Evolutionary conservation across 1,139 yeast genomes (phyloP).

Genomic region (Nadsonia starkeyi-henricii): DNA sequence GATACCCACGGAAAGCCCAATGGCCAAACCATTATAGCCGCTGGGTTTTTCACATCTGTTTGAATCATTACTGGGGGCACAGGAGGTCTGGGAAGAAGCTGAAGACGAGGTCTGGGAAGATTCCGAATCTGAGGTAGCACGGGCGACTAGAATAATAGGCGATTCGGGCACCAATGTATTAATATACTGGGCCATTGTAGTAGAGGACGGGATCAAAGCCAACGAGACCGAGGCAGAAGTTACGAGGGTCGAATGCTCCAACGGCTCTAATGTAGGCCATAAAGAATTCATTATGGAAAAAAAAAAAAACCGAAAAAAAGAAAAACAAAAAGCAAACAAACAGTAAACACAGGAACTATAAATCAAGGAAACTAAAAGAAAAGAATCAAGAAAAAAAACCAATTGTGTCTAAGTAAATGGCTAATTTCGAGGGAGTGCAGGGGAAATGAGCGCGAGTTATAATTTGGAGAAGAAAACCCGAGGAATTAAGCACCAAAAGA

Average conservation of each 20-base stretch:
- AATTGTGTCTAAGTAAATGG: too few relatives aligned
- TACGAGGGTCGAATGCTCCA: background rate
- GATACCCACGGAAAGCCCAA: constrained; percentile 27
- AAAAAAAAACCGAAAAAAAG: too few relatives aligned
- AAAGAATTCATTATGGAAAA: too few relatives aligned
- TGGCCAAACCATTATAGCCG: constrained; percentile 21
- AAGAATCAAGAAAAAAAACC: too few relatives aligned
- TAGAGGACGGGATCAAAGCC: background rate
- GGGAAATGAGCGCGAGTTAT: too few relatives aligned
- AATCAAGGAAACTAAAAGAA: too few relatives aligned
- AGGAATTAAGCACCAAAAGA: too few relatives aligned
- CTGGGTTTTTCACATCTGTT: constrained; percentile 19
- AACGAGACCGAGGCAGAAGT: background rate
- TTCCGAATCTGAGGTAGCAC: constrained; percentile 1
- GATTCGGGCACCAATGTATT: background rate
- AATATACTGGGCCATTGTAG: background rate
- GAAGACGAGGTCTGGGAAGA: background rate
- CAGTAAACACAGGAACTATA: too few relatives aligned
- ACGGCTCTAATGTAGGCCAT: too few relatives aligned
- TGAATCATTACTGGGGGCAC: constrained; percentile 12
- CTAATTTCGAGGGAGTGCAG: too few relatives aligned
- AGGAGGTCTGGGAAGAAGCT: constrained; percentile 5
- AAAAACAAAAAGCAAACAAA: too few relatives aligned
- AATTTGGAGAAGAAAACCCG: too few relatives aligned
- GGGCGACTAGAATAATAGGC: background rate